Evolutionary conservation across 2,329 filamentous ascomycete species (phyloP).

Genomic region (Colletotrichum camelliae): DNA sequence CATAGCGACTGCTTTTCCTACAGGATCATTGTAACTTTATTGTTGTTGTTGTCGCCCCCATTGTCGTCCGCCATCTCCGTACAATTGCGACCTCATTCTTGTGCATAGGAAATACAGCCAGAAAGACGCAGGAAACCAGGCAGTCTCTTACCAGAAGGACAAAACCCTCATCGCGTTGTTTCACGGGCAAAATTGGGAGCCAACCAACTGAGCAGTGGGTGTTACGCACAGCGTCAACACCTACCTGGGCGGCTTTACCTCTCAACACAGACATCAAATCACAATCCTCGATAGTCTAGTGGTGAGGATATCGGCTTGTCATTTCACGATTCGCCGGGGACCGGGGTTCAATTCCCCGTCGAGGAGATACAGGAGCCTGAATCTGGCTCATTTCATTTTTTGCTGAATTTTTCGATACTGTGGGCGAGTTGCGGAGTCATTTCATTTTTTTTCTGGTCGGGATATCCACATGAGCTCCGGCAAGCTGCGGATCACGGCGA

Average conservation of each 20-base stretch:
- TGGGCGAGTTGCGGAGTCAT: not conserved
- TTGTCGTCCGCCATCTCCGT: not conserved
- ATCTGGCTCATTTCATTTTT: not conserved
- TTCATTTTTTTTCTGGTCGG: not conserved
- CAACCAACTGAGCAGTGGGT: too few relatives aligned
- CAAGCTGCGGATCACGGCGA: not conserved
- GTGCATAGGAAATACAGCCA: accelerated
- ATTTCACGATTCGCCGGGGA: not conserved
- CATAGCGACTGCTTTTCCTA: not conserved
- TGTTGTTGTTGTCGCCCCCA: too few relatives aligned
- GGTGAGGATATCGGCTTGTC: not conserved
- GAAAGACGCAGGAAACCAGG: accelerated
- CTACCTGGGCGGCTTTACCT: not conserved
- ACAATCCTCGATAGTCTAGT: not conserved
- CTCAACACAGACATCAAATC: not conserved
- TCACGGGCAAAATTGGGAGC: too few relatives aligned
- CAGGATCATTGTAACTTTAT: accelerated
- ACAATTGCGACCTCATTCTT: accelerated
- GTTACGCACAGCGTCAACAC: accelerated
- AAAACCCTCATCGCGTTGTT: too few relatives aligned
- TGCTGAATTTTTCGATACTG: not conserved
- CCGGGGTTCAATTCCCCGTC: not conserved
- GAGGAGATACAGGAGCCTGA: not conserved
- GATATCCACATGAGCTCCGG: not conserved
- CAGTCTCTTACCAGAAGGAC: not conserved